Evolutionary conservation across 768 basidiomycete genomes (phyloP).

Genomic region (Mycena maculata): DNA sequence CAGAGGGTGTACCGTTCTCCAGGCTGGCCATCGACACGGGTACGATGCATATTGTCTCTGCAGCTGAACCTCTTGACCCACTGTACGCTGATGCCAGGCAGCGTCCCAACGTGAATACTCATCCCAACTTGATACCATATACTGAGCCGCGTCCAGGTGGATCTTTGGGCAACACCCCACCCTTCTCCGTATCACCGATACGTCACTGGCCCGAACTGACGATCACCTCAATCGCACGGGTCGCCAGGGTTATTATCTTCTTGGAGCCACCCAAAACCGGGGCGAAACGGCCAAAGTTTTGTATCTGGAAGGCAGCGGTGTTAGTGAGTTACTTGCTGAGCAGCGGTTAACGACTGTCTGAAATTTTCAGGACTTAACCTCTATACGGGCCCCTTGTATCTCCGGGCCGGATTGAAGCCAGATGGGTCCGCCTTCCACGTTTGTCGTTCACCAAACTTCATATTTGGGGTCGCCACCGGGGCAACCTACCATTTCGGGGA

Average conservation of each 20-base stretch:
- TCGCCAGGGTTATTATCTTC: background rate
- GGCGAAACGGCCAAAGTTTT: background rate
- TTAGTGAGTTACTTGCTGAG: background rate
- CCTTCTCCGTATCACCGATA: background rate
- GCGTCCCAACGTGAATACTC: background rate
- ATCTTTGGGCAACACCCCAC: background rate
- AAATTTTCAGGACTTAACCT: background rate
- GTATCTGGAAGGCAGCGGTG: background rate
- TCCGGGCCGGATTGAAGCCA: background rate
- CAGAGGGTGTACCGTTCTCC: background rate
- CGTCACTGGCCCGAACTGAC: background rate
- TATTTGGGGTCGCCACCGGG: background rate
- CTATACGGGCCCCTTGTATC: background rate
- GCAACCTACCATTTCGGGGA: background rate
- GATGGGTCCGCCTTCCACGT: background rate
- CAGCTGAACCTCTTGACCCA: background rate
- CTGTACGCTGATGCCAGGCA: background rate
- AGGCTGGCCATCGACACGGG: background rate
- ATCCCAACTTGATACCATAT: background rate
- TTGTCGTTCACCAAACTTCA: constrained; percentile 1
- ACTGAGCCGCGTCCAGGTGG: background rate
- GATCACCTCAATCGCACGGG: background rate
- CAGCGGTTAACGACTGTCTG: background rate
- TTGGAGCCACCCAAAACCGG: background rate
- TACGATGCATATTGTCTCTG: background rate